Percentiles rank a stretch among this genome's conserved stretches.
Evolutionary conservation across 2,329 filamentous ascomycete species (phyloP).

Genomic region (Cladophialophora chaetospira): DNA sequence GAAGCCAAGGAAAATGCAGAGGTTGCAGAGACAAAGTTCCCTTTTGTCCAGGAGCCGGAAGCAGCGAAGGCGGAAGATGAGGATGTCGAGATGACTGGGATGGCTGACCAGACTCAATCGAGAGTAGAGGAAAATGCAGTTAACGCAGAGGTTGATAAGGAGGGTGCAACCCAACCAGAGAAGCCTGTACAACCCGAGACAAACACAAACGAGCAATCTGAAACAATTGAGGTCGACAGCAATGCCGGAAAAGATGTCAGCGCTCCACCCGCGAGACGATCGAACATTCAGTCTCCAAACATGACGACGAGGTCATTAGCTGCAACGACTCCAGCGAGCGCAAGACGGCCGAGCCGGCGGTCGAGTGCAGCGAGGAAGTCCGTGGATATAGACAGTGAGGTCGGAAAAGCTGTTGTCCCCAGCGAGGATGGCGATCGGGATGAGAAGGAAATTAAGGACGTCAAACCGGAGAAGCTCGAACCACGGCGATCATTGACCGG

Average conservation of each 20-base stretch:
- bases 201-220: slow-evolving; percentile 6
- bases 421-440: slow-evolving; percentile 10
- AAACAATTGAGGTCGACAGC: slow-evolving; percentile 23
- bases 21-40: not conserved
- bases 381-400: slow-evolving; percentile 16
- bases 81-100: slow-evolving; percentile 15
- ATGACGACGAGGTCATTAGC: slow-evolving; percentile 23
- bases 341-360: slow-evolving; percentile 22
- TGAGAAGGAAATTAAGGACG: slow-evolving; percentile 16
- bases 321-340: slow-evolving; percentile 20
- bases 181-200: not conserved
- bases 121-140: slow-evolving; percentile 1
- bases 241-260: slow-evolving; percentile 14
- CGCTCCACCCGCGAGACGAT: slow-evolving; percentile 1
- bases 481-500: slow-evolving; percentile 17
- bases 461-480: slow-evolving; percentile 15
- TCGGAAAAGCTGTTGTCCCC: not conserved
- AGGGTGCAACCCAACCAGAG: not conserved
- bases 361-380: slow-evolving; percentile 20
- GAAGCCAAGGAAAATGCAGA: not conserved
- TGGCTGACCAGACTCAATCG: not conserved
- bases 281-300: slow-evolving; percentile 19
- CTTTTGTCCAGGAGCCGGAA: not conserved
- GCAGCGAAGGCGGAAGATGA: slow-evolving; percentile 2
- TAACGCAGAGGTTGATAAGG: not conserved